Base-by-base conservation (phyloP, 306 rosid species). In the Citrullus amarus region DNA sequence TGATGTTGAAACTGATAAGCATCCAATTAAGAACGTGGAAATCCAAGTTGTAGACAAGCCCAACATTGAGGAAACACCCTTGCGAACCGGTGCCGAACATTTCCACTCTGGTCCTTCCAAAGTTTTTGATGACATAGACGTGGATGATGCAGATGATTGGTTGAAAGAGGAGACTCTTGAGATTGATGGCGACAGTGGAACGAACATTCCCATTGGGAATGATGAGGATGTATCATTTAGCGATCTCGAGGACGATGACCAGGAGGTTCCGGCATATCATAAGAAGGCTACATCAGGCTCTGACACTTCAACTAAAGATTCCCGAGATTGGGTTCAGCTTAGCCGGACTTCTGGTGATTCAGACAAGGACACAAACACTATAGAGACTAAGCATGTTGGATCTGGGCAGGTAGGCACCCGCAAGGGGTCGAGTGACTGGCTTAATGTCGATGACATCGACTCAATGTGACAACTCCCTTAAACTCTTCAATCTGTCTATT, bases 141-240 rank as follows among this genome's bases (percentile, higher is more conserved):
- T 92, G 80, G 95, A 94, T 72, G 97, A 92, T 81, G 96, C 82
- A 20, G 98, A 94, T 87, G 98, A 92, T 78, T 94, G 98, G 98
- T 86, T 94, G 92, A 90, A 90, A 65, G 98, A 93, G 84, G 98
- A 90, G 81, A 87, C 62, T 80, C 84, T 96, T 36, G 97, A 92
- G 67, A 51, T 72, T 28, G 91, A 84, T 83, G 96, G 91, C 81
- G 93, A 76, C 20, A 82, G 92, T 76, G 88, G 89, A 78, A 86
- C 89, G 41, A 82, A 88, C 67, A 39, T 88, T 51, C 93, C 88
- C 73, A 71, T 89, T 18, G 93, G 77, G 78, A 88, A 87, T 75
- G 97, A 92, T 0, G 98, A 94, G 83, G 98, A 94, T 80, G 98
- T 94, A 17, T 89, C 98, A 4, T 94, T 94, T 84, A 94, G 98